Conservation (phyloP, 1,284 basidiomycete genomes). For the Boletus sp. region DNA sequence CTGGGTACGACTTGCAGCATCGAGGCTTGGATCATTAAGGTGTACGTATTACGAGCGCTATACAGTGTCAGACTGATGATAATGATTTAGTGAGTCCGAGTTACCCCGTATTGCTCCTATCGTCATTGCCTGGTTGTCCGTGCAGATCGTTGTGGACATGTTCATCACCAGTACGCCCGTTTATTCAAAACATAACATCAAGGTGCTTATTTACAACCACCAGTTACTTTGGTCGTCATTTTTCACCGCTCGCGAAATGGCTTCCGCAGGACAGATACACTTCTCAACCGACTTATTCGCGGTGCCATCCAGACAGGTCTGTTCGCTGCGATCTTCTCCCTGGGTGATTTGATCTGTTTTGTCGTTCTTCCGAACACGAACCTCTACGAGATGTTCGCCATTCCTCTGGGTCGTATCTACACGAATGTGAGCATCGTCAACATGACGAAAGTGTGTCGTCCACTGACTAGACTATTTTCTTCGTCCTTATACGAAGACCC, state of each 20-base stretch:
- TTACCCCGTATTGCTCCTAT: slow-evolving; percentile 25
- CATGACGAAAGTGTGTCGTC: not conserved
- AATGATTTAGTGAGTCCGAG: slow-evolving; percentile 24
- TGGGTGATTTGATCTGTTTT: slow-evolving; percentile 44
- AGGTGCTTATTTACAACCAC: slow-evolving; percentile 5
- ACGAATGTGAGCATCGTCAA: slow-evolving; percentile 25
- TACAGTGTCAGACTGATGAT: not conserved
- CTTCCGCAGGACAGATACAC: slow-evolving; percentile 43
- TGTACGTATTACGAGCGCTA: slow-evolving; percentile 29
- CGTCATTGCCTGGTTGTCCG: slow-evolving; percentile 40
- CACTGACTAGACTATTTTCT: not conserved
- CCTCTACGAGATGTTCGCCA: slow-evolving; percentile 31
- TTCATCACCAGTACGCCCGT: slow-evolving; percentile 38
- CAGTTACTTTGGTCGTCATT: slow-evolving; percentile 32
- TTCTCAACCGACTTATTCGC: slow-evolving; percentile 46
- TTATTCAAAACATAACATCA: not conserved
- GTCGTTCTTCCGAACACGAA: slow-evolving; percentile 23
- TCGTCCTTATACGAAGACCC: slow-evolving; percentile 4
- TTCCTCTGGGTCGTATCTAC: slow-evolving; percentile 34
- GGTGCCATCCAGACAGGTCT: slow-evolving; percentile 47
- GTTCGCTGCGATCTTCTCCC: slow-evolving; percentile 44
- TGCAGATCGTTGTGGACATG: slow-evolving; percentile 40
- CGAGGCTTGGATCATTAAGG: slow-evolving; percentile 37
- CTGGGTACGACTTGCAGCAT: slow-evolving; percentile 40
- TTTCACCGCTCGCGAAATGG: slow-evolving; percentile 43